A percentile compares a stretch with the other conserved stretches of the same genome.
Conservation (phyloP, 306 rosid genomes). For the Fagus crenata region DNA sequence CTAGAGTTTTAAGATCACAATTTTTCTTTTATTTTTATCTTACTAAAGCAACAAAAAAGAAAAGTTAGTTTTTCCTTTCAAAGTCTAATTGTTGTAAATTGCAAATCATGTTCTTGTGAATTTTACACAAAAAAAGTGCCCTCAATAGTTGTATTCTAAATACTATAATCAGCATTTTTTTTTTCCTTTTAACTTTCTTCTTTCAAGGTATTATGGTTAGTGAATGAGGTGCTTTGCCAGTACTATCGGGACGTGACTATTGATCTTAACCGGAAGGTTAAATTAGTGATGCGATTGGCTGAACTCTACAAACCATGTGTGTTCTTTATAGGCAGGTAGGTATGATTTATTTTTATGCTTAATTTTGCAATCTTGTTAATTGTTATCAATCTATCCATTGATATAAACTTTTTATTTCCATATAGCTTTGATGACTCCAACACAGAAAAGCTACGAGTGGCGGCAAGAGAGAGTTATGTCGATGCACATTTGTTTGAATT, state of each 20-base stretch:
- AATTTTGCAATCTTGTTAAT: background rate
- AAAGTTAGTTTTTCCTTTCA: too few species aligned
- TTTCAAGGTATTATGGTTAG: slow-evolving; percentile 34
- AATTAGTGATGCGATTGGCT: slow-evolving; percentile 7
- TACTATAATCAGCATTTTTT: background rate
- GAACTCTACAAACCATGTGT: slow-evolving; percentile 37
- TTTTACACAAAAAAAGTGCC: too few species aligned
- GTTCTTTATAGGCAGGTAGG: slow-evolving; percentile 41
- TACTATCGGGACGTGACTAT: background rate
- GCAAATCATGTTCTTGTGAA: too few species aligned
- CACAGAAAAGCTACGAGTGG: slow-evolving; percentile 27
- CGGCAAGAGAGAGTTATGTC: background rate
- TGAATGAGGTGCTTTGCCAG: background rate
- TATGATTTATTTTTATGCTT: background rate
- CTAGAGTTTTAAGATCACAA: too few species aligned
- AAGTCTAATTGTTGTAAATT: too few species aligned
- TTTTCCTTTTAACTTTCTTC: background rate
- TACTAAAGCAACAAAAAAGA: too few species aligned
- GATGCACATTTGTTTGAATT: slow-evolving; percentile 21
- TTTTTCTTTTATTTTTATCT: too few species aligned
- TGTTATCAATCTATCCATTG: background rate
- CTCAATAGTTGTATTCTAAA: too few species aligned
- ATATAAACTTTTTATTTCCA: background rate
- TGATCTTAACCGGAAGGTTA: background rate
- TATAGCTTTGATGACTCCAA: slow-evolving; percentile 49